A percentile compares a stretch with the other conserved stretches of the same genome.
phyloP scores from a whole-genome alignment of 2,329 filamentous ascomycete genomes.

The Monosporascus sp. region DNA sequence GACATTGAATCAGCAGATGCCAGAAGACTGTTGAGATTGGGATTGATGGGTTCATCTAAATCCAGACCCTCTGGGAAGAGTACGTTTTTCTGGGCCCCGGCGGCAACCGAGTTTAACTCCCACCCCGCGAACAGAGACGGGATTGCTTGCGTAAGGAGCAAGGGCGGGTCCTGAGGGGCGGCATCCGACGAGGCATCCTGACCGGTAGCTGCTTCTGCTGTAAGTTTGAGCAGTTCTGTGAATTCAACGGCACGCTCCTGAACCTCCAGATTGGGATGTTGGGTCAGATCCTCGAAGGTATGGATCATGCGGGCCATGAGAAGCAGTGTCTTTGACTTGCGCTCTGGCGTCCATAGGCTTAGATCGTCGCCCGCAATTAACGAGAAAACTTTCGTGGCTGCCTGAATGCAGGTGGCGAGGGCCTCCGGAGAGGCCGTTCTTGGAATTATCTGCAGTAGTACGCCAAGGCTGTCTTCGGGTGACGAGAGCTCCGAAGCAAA shows the following conservation, averaged over 20 bases:
- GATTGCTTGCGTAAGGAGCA: conserved; percentile 85
- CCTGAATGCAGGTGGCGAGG: conserved; percentile 76
- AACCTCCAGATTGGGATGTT: conserved; percentile 85
- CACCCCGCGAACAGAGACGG: conserved; percentile 80
- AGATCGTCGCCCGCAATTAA: conserved; percentile 61
- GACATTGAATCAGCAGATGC: conserved; percentile 48
- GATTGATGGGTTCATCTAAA: conserved; percentile 76
- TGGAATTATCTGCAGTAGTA: conserved; percentile 64
- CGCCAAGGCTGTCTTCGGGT: conserved; percentile 67
- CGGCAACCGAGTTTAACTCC: conserved; percentile 87
- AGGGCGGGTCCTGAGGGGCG: conserved; percentile 61
- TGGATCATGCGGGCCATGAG: conserved; percentile 78
- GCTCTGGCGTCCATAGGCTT: conserved; percentile 64
- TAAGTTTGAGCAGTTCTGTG: conserved; percentile 80
- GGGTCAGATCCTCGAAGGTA: conserved; percentile 70
- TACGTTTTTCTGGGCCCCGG: conserved; percentile 78
- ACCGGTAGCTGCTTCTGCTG: conserved; percentile 70
- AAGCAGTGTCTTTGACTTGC: conserved; percentile 69
- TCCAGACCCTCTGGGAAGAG: conserved; percentile 71
- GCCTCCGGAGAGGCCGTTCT: conserved; percentile 55
- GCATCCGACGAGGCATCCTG: conserved; percentile 55
- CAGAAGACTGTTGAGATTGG: conserved; percentile 64
- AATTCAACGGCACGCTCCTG: conserved; percentile 94
- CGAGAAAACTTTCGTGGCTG: conserved; percentile 79
- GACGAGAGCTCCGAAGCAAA: conserved; percentile 68